phyloP scores from a whole-genome alignment of 2,329 filamentous ascomycete genomes.

The Verticillium klebahnii region DNA sequence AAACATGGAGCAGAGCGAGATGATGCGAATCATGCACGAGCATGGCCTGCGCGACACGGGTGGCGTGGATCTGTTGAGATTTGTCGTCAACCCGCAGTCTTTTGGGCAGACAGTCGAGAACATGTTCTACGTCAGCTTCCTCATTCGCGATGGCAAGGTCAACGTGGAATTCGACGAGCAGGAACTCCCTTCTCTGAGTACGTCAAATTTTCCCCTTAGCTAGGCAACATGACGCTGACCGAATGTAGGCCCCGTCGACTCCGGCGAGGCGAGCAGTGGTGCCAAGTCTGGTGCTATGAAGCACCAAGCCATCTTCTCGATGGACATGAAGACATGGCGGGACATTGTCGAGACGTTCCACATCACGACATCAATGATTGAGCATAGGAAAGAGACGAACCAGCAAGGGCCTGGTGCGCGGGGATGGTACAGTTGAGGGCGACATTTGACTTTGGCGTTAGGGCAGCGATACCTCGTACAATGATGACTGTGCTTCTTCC shows the following conservation, averaged over 20 bases:
- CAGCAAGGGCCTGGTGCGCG: slow-evolving; percentile 46
- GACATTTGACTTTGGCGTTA: background rate
- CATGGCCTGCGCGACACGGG: slow-evolving; percentile 63
- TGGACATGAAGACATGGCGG: slow-evolving; percentile 82
- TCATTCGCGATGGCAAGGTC: slow-evolving; percentile 81
- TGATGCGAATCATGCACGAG: slow-evolving; percentile 53
- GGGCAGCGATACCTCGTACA: background rate
- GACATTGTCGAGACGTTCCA: slow-evolving; percentile 71
- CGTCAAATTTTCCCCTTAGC: slow-evolving; percentile 28
- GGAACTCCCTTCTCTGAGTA: slow-evolving; percentile 75
- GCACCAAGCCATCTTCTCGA: slow-evolving; percentile 82
- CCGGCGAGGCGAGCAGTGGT: background rate
- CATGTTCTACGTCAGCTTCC: slow-evolving; percentile 91
- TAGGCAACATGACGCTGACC: background rate
- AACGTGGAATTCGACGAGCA: slow-evolving; percentile 69
- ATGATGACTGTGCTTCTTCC: background rate
- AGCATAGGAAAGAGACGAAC: slow-evolving; percentile 64
- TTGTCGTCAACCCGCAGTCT: slow-evolving; percentile 82
- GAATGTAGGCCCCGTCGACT: background rate
- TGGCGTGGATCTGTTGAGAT: slow-evolving; percentile 76
- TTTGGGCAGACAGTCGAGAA: slow-evolving; percentile 97
- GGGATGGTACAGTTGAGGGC: slow-evolving; percentile 59
- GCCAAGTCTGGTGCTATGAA: slow-evolving; percentile 53
- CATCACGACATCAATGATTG: slow-evolving; percentile 77
- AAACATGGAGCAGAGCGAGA: slow-evolving; percentile 41